Conservation (phyloP, 306 rosid genomes). For the Castanopsis chinensis region DNA sequence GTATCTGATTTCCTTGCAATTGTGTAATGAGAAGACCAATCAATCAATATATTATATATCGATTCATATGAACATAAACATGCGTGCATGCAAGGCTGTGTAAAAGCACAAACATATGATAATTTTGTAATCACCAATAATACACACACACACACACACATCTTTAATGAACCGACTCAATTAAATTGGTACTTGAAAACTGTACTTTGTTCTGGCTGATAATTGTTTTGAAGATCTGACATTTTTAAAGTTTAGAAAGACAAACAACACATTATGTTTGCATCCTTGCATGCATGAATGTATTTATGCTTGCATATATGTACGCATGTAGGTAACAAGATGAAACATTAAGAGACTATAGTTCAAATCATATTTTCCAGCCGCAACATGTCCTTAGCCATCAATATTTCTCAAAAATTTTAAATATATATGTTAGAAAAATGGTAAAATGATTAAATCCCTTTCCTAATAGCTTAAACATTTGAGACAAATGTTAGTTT, state of each 20-base stretch:
- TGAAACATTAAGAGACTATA: neutral
- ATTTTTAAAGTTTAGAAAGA: neutral
- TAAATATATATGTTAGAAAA: neutral
- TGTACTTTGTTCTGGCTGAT: neutral
- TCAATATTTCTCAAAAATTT: neutral
- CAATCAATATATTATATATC: slow-evolving; percentile 5
- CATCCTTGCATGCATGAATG: neutral
- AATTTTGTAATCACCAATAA: slow-evolving; percentile 1
- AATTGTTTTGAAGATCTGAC: neutral
- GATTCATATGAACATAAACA: neutral
- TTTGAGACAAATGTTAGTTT: too few relatives aligned
- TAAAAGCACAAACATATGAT: neutral
- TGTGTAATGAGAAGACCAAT: slow-evolving; percentile 22
- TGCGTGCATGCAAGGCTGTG: neutral
- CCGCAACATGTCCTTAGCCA: neutral
- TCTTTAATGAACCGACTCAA: slow-evolving; percentile 14
- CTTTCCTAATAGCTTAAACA: too few relatives aligned
- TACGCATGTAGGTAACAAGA: neutral
- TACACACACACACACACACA: neutral
- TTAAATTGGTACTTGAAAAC: neutral
- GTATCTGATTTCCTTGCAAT: slow-evolving; percentile 54
- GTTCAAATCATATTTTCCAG: neutral
- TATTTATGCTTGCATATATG: neutral
- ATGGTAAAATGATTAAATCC: too few relatives aligned
- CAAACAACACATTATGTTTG: too few relatives aligned